Percentiles rank a stretch among this genome's conserved stretches.
Conservation (phyloP, 441 rosid genomes). For the Adansonia gregorii region DNA sequence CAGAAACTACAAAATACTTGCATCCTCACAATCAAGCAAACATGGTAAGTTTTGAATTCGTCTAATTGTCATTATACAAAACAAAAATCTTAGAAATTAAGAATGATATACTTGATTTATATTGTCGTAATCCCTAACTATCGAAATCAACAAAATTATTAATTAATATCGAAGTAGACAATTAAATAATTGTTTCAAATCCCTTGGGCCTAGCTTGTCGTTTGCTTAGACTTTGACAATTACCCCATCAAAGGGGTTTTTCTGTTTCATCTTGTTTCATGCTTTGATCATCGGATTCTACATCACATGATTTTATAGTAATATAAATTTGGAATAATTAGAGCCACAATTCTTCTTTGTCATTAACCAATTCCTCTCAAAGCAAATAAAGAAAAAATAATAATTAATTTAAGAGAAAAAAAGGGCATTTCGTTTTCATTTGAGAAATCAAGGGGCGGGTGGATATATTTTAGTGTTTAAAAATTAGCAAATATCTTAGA, state of each 20-base stretch:
- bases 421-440: too few species aligned
- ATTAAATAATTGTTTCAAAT: constrained; percentile 26
- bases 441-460: too few species aligned
- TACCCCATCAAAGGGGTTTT: constrained; percentile 44
- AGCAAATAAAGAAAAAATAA: too few species aligned
- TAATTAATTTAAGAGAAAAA: too few species aligned
- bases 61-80: background rate
- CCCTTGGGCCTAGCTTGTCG: constrained; percentile 34
- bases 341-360: constrained; percentile 17
- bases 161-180: constrained; percentile 25
- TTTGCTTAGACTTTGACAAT: constrained; percentile 39
- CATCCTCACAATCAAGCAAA: background rate
- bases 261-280: constrained; percentile 31
- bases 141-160: constrained; percentile 18
- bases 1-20: background rate
- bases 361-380: background rate
- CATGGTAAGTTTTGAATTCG: background rate
- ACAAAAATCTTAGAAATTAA: constrained; percentile 23
- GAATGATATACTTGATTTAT: background rate
- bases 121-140: constrained; percentile 1
- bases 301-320: constrained; percentile 34
- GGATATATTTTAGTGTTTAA: too few species aligned
- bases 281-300: constrained; percentile 49
- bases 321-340: constrained; percentile 1
- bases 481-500: too few species aligned